Base-by-base conservation (phyloP, 1,284 basidiomycete genomes). In the Rhodotorula sp. region DNA sequence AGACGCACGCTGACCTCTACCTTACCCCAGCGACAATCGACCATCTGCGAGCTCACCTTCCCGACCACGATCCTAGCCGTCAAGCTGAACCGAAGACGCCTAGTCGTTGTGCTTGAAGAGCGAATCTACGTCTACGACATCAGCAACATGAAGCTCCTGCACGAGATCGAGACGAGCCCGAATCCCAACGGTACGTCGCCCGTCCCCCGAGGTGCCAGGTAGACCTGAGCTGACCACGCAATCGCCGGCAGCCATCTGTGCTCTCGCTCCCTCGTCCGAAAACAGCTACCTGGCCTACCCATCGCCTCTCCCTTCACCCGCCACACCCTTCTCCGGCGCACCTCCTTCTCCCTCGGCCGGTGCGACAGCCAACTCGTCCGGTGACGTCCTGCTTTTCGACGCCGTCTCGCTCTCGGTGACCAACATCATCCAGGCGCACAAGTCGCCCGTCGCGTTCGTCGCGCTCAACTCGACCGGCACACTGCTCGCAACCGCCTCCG, bases 41-140 rank as follows among this genome's bases (percentile, higher is more conserved):
- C 94, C 84, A 99, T 99, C 73, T 99, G 96, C 86, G 95, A 99
- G 79, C 87, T 99, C 28, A 86, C 95, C 24, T 99, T 99, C 80
- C 95, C 95, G 0, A 94, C 93, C 1, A 92, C 93, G 2, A 94
- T 99, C 68, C 86, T 98, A 37, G 88, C 91, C 9, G 94, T 99
- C 79, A 97, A 96, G 82, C 86, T 99, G 78, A 99, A 99, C 82
- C 86, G 96, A 66, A 94, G 96, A 81, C 89, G 94, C 0, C 86
- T 99, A 30, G 91, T 98, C 48, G 95, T 99, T 71, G 90, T 99
- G 11, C 86, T 99, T 64, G 94, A 97, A 79, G 87, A 87, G 53
- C 93, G 98, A 80, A 96, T 99, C 69, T 99, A 98, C 83, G 94
- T 98, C 67, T 99, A 99, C 79, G 95, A 99, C 79, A 98, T 99